These are phyloP conservation scores for Onygenales sp. DNA, from an alignment of 2,329 filamentous ascomycete genomes.

Conservation along the genomic window DNA sequence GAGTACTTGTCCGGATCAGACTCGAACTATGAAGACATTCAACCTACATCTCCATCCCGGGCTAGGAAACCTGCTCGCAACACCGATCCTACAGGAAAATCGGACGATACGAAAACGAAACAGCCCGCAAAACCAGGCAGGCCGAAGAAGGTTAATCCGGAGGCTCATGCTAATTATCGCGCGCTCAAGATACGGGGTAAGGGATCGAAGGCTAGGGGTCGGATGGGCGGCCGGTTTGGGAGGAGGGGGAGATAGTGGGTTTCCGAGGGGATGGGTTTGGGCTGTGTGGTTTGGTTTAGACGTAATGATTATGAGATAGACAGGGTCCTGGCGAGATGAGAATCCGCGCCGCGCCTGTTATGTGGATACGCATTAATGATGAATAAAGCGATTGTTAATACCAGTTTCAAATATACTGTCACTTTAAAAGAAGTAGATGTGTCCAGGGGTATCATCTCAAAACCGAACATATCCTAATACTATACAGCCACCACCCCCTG, in stretches of 20 bases:
- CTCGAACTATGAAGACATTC: slow-evolving; percentile 18
- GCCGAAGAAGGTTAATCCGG: slow-evolving; percentile 32
- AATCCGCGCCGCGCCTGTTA: no score
- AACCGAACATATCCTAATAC: no score
- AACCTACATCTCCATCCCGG: slow-evolving; percentile 15
- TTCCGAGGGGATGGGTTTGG: slow-evolving; percentile 7
- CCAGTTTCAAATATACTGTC: no score
- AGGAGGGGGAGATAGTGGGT: slow-evolving; percentile 17
- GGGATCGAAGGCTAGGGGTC: slow-evolving; percentile 21
- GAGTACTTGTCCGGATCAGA: slow-evolving; percentile 19
- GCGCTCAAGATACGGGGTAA: slow-evolving; percentile 38
- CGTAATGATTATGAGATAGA: no score
- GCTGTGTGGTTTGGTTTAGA: neutral
- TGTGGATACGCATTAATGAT: no score
- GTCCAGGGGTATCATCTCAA: no score
- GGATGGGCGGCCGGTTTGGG: slow-evolving; percentile 26
- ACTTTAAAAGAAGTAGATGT: no score
- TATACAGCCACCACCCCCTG: no score
- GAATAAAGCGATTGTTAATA: no score
- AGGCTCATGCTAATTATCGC: slow-evolving; percentile 40
- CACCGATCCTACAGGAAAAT: slow-evolving; percentile 11
- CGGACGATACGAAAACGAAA: slow-evolving; percentile 1
- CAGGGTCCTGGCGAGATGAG: no score
- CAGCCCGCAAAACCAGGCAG: slow-evolving; percentile 14
- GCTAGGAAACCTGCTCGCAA: slow-evolving; percentile 25